These are phyloP conservation scores for Selaginella moellendorffii DNA, from an alignment of 75 land plant species.

Conservation along the genomic window DNA sequence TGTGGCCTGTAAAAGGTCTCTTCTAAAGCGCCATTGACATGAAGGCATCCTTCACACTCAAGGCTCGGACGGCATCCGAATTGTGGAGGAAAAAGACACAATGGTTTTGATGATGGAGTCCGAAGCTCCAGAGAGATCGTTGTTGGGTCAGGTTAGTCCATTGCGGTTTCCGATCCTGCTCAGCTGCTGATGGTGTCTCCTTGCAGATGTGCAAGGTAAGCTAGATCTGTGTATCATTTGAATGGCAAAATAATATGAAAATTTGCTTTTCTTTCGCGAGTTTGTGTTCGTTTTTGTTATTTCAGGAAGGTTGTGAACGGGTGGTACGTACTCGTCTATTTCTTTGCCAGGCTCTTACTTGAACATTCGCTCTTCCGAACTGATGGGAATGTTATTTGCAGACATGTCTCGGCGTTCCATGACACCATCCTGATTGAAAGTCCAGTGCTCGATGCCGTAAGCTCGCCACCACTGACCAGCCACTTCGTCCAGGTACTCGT, in stretches of 20 bases:
- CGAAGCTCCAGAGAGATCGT: background rate
- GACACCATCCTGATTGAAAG: slow-evolving; percentile 20
- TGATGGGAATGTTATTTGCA: slow-evolving; percentile 26
- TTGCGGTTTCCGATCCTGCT: background rate
- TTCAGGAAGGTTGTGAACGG: background rate
- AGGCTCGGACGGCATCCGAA: too few relatives aligned
- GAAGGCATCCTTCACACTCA: too few relatives aligned
- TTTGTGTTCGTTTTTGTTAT: too few relatives aligned
- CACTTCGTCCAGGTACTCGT: slow-evolving; percentile 21
- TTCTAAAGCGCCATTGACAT: too few relatives aligned
- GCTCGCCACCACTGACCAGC: slow-evolving; percentile 17
- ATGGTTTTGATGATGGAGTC: background rate
- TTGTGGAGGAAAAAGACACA: background rate
- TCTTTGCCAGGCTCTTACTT: background rate
- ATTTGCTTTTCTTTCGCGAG: background rate
- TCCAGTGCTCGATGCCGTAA: slow-evolving; percentile 30
- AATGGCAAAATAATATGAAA: background rate
- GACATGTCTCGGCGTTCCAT: slow-evolving; percentile 32
- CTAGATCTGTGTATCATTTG: background rate
- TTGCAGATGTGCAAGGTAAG: background rate
- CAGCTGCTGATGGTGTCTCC: background rate
- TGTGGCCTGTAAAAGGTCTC: too few relatives aligned
- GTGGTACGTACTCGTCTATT: too few relatives aligned
- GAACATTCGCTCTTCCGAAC: background rate
- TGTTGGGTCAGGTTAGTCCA: background rate